phyloP scores from a whole-genome alignment of 2,329 filamentous ascomycete species.

The Aspergillus sp. region DNA sequence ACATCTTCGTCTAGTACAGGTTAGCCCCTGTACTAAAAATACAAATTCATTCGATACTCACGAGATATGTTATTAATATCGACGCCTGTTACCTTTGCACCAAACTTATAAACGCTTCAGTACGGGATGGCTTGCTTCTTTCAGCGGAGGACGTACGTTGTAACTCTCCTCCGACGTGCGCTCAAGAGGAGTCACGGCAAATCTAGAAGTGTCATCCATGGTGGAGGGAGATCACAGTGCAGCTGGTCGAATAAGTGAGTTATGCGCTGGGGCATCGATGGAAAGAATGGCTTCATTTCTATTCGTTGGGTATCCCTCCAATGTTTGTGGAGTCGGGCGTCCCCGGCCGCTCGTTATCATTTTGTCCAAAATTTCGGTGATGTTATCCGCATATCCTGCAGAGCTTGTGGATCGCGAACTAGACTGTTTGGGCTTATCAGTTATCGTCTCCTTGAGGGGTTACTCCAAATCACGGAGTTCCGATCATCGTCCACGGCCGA shows the following conservation, averaged over 20 bases:
- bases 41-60: not conserved
- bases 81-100: constrained; percentile 1
- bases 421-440: no score
- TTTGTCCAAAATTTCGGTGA: not conserved
- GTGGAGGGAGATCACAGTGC: not conserved
- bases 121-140: not conserved
- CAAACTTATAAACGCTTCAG: not conserved
- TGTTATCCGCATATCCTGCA: no score
- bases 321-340: not conserved
- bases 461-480: no score
- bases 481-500: not conserved
- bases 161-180: constrained; percentile 2
- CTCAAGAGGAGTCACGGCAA: not conserved
- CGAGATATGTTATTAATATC: constrained; percentile 1
- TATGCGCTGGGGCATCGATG: not conserved
- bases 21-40: not conserved
- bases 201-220: not conserved
- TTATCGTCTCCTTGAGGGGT: no score
- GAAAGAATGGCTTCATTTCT: not conserved
- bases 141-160: not conserved
- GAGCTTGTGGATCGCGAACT: no score
- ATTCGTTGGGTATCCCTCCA: not conserved
- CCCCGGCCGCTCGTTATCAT: constrained; percentile 3
- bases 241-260: no score
- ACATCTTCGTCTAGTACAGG: not conserved